Evolutionary conservation across 163 green algal species (phyloP), one percentile per base, ranked within the genome.

Genomic region (Scenedesmus sp.): DNA sequence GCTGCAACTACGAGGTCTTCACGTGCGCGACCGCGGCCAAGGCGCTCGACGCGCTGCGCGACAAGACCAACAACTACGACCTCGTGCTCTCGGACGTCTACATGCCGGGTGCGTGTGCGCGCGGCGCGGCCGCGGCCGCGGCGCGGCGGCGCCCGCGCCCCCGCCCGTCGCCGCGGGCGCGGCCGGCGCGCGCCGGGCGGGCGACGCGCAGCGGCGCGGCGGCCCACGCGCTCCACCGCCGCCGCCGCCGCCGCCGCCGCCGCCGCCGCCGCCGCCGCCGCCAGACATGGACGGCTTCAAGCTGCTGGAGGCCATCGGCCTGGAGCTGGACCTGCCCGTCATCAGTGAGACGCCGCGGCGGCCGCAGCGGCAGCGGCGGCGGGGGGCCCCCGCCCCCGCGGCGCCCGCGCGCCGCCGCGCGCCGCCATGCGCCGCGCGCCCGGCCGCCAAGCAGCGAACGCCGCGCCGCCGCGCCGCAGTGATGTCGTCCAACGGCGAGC

Each of bases 271-370:
- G 20, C 29, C 24, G 10, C 22, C 29, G 20, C 31, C 36, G 20
- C 42, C 88, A 90, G 95, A 99, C 80, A 97, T 99, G 88, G 95
- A 98, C 67, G 95, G 96, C 14, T 98, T 99, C 87, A 95, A 94
- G 83, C 87, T 98, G 28, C 78, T 98, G 74, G 93, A 98, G 79
- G 80, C 89, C 14, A 94, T 98, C 36, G 93, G 92, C 31, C 80
- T 98, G 33, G 96, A 99, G 70, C 79, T 99, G 65, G 93, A 97
- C 64, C 75, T 99, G 17, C 96, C 96, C 5, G 95, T 99, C 39
- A 98, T 98, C 54, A 98, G 94, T 98, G 71, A 93, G 94, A 78
- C 1, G 7, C 54, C 7, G 33, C 28, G 24, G 31, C 31, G 42
- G 17, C 58, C n/a, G 58, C 58, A 50, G 58, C 58, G 18, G 11